A percentile compares a stretch with the other conserved stretches of the same genome.
phyloP scores from a whole-genome alignment of 2,329 filamentous ascomycete genomes.

The Colletotrichum sublineola region DNA sequence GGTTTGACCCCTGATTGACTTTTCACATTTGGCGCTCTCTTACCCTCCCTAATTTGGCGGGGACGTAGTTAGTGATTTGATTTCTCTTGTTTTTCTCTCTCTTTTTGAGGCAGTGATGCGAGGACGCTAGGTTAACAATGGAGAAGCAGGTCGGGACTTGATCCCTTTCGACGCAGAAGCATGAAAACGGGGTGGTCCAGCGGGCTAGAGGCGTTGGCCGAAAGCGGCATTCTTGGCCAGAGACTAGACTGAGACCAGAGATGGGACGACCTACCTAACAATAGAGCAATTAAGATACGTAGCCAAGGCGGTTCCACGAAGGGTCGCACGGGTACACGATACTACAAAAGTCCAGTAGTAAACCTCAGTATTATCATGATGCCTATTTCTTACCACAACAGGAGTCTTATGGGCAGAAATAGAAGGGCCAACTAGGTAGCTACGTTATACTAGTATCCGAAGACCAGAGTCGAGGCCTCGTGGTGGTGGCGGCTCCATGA shows the following conservation, averaged over 20 bases:
- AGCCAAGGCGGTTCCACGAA: not conserved
- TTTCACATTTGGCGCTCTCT: not conserved
- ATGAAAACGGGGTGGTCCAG: not conserved
- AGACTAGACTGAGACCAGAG: conserved; percentile 28
- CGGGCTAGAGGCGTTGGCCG: conserved; percentile 11
- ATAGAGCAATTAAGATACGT: no score
- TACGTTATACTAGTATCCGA: conserved; percentile 5
- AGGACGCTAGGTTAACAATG: conserved; percentile 1
- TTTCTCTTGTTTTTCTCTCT: no score
- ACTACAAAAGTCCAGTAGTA: not conserved
- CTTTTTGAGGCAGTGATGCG: conserved; percentile 1
- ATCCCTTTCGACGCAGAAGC: conserved; percentile 22
- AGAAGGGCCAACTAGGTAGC: not conserved
- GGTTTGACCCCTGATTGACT: conserved; percentile 13
- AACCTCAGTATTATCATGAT: no score
- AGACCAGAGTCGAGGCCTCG: conserved; percentile 11
- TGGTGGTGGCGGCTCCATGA: conserved; percentile 1
- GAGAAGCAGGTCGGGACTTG: conserved; percentile 13
- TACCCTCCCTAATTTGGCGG: not conserved
- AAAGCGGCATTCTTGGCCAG: conserved; percentile 18
- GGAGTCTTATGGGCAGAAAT: no score
- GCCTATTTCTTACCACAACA: no score
- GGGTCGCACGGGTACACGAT: not conserved
- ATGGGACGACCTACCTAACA: not conserved
- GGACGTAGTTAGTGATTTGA: not conserved